A percentile compares a stretch with the other conserved stretches of the same genome.
Conservation (phyloP, 179 eudicot genomes). For the Nepenthes alata region DNA sequence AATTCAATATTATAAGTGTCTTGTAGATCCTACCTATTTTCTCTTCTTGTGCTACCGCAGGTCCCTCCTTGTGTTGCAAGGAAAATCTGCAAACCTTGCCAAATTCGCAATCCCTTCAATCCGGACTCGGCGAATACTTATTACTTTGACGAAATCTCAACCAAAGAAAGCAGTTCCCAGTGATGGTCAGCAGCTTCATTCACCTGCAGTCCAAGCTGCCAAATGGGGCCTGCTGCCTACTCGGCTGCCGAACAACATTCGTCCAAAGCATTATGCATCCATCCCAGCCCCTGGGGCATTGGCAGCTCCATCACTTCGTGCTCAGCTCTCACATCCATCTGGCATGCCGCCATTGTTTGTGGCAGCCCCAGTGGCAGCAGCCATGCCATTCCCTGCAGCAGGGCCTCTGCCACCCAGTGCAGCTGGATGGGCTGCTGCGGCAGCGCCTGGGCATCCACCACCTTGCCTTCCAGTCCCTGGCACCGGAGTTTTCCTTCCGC, state of each 20-base stretch:
- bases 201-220: constrained; percentile 14
- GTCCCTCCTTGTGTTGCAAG: constrained; percentile 49
- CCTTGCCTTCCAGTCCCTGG: constrained; percentile 36
- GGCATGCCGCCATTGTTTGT: constrained; percentile 32
- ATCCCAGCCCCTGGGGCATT: constrained; percentile 27
- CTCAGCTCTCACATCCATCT: constrained; percentile 22
- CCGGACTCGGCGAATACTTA: constrained; percentile 36
- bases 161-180: constrained; percentile 22
- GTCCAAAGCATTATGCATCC: constrained; percentile 41
- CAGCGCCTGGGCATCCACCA: constrained; percentile 20
- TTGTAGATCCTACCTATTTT: not conserved
- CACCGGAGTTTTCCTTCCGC: constrained; percentile 62
- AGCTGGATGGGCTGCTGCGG: constrained; percentile 25
- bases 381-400: constrained; percentile 32
- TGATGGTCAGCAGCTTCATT: constrained; percentile 17
- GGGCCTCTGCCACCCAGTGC: constrained; percentile 31
- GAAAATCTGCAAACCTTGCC: constrained; percentile 36
- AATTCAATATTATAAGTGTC: too few relatives aligned
- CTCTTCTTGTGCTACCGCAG: constrained; percentile 16
- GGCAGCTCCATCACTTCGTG: constrained; percentile 23
- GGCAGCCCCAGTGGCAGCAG: constrained; percentile 21
- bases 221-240: constrained; percentile 41
- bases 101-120: constrained; percentile 36
- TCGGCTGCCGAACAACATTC: constrained; percentile 24
- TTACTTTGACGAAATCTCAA: constrained; percentile 36